Evolutionary conservation across 768 basidiomycete genomes (phyloP).

Genomic region (Lactarius sp.): DNA sequence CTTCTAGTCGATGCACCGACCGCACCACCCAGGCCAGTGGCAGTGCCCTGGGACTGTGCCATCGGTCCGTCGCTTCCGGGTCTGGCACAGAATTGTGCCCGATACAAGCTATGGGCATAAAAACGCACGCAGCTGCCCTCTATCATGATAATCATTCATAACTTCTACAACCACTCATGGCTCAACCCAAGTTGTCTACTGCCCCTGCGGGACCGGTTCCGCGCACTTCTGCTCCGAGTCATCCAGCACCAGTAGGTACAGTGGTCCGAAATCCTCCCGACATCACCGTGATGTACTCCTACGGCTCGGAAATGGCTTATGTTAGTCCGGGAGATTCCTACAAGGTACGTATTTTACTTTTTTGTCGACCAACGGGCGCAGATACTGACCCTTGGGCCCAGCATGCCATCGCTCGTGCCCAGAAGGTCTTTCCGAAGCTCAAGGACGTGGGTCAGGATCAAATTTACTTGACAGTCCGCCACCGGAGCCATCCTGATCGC

Average conservation of each 20-base stretch:
- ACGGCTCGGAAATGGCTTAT: constrained; percentile 28
- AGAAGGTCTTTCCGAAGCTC: constrained; percentile 26
- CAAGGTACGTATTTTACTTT: constrained; percentile 18
- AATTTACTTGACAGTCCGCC: constrained; percentile 27
- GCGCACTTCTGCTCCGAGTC: background rate
- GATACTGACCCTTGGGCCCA: constrained; percentile 1
- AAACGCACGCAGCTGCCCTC: too few species aligned
- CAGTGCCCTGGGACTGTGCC: too few species aligned
- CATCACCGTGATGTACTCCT: constrained; percentile 32
- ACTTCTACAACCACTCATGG: background rate
- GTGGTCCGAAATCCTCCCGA: background rate
- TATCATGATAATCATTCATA: too few species aligned
- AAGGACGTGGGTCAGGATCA: constrained; percentile 16
- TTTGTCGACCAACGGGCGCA: background rate
- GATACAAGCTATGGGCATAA: too few species aligned
- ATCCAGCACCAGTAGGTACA: background rate
- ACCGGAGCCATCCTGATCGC: constrained; percentile 7
- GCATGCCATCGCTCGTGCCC: constrained; percentile 27
- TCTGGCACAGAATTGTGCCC: too few species aligned
- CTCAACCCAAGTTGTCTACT: background rate
- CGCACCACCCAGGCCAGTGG: too few species aligned
- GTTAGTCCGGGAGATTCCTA: constrained; percentile 27
- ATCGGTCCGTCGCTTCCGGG: too few species aligned
- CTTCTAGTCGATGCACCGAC: too few species aligned
- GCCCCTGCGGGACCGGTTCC: background rate